phyloP scores from a whole-genome alignment of 2,329 filamentous ascomycete species.

The Pseudogymnoascus sp. region DNA sequence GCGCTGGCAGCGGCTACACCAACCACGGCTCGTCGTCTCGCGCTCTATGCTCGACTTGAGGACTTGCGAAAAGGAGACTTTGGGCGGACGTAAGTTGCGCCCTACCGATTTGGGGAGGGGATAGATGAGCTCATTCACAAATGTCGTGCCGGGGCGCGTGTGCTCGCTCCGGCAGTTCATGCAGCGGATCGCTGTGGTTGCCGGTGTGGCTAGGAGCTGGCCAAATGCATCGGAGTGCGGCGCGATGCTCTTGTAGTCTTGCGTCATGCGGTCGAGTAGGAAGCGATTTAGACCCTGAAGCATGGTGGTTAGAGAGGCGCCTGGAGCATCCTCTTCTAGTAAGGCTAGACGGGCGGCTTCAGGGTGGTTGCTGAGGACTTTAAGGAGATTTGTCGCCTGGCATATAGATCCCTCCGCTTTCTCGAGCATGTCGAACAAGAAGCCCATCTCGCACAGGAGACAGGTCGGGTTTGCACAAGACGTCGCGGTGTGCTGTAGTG shows the following conservation, averaged over 20 bases:
- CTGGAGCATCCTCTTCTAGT: constrained; percentile 74
- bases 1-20: constrained; percentile 84
- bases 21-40: constrained; percentile 82
- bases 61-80: constrained; percentile 75
- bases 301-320: constrained; percentile 69
- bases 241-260: constrained; percentile 66
- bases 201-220: constrained; percentile 64
- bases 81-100: constrained; percentile 46
- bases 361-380: constrained; percentile 76
- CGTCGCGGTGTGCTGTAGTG: constrained; percentile 81
- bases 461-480: constrained; percentile 78
- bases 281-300: constrained; percentile 84
- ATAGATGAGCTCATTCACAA: constrained; percentile 82
- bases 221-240: constrained; percentile 62
- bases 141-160: constrained; percentile 68
- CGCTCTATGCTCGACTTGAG: constrained; percentile 89
- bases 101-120: constrained; percentile 48
- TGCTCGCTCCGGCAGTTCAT: constrained; percentile 84
- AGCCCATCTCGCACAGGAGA: constrained; percentile 88
- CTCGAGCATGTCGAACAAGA: constrained; percentile 95
- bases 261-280: constrained; percentile 70
- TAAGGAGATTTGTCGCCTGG: constrained; percentile 90
- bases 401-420: constrained; percentile 92
- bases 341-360: constrained; percentile 73
- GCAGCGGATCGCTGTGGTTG: constrained; percentile 71